These are phyloP conservation scores for Skeletonema menzelii DNA, from an alignment of 108 stramenopile species.

Conservation along the genomic window DNA sequence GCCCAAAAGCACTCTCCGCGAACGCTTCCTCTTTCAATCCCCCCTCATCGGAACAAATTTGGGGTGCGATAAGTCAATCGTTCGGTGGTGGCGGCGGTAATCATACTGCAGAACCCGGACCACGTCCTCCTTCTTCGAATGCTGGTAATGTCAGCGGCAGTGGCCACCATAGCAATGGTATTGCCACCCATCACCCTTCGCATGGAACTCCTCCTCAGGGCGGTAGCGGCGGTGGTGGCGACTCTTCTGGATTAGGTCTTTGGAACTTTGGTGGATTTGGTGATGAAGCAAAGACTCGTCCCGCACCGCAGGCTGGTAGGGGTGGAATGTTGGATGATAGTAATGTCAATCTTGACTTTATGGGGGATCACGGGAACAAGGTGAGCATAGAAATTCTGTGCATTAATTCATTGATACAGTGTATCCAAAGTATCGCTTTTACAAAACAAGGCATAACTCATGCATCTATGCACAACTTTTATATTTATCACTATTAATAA, in stretches of 20 bases:
- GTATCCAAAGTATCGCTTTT: background rate
- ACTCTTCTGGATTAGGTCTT: slow-evolving; percentile 27
- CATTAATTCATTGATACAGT: background rate
- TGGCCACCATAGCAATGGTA: background rate
- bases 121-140: background rate
- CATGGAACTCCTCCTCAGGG: slow-evolving; percentile 11
- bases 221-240: slow-evolving; percentile 28
- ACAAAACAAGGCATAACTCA: background rate
- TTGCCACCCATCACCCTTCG: background rate
- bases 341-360: slow-evolving; percentile 4
- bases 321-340: background rate
- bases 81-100: background rate
- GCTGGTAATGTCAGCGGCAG: background rate
- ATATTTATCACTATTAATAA: background rate
- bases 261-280: slow-evolving; percentile 53
- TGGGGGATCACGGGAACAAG: background rate
- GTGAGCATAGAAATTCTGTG: no score
- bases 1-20: slow-evolving; percentile 13
- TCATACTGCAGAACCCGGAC: background rate
- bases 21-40: slow-evolving; percentile 29
- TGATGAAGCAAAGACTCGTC: slow-evolving; percentile 41
- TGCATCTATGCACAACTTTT: background rate
- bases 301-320: background rate
- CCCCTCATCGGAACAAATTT: slow-evolving; percentile 43
- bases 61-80: slow-evolving; percentile 46